A percentile compares a stretch with the other conserved stretches of the same genome.
Conservation (phyloP, 2,329 filamentous ascomycete species). For the Ilyonectria robusta region DNA sequence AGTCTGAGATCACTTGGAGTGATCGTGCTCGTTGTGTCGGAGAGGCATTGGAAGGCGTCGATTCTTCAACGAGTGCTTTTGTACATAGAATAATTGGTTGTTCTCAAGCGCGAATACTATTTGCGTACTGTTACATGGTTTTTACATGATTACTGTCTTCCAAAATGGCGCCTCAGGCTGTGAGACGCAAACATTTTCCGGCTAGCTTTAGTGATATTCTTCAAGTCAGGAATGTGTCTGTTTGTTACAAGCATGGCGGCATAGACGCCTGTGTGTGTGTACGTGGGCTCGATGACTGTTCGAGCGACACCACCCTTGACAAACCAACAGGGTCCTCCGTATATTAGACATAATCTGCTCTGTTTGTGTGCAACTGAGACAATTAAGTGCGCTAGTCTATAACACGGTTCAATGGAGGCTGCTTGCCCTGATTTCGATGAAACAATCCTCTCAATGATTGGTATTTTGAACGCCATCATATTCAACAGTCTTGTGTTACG, state of each 20-base stretch:
- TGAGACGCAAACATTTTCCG: neutral
- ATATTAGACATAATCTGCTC: neutral
- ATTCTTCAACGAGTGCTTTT: slow-evolving; percentile 32
- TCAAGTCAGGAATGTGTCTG: neutral
- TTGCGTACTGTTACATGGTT: neutral
- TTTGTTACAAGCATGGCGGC: neutral
- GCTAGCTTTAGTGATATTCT: neutral
- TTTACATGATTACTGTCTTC: neutral
- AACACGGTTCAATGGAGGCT: neutral
- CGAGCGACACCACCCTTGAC: neutral
- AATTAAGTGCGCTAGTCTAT: neutral
- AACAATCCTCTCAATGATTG: no score
- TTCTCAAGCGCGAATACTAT: slow-evolving; percentile 17
- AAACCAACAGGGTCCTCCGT: neutral
- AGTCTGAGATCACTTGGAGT: slow-evolving; percentile 27
- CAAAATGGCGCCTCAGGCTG: slow-evolving; percentile 1
- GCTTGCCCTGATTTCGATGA: no score
- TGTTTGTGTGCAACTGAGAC: neutral
- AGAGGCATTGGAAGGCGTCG: slow-evolving; percentile 39
- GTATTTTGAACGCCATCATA: no score
- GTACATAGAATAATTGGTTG: slow-evolving; percentile 41
- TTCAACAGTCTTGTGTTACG: no score
- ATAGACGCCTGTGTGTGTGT: neutral
- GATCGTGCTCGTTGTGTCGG: slow-evolving; percentile 43
- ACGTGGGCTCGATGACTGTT: neutral